Evolutionary conservation across 768 basidiomycete species (phyloP).

Genomic region (Floccularia luteovirens): DNA sequence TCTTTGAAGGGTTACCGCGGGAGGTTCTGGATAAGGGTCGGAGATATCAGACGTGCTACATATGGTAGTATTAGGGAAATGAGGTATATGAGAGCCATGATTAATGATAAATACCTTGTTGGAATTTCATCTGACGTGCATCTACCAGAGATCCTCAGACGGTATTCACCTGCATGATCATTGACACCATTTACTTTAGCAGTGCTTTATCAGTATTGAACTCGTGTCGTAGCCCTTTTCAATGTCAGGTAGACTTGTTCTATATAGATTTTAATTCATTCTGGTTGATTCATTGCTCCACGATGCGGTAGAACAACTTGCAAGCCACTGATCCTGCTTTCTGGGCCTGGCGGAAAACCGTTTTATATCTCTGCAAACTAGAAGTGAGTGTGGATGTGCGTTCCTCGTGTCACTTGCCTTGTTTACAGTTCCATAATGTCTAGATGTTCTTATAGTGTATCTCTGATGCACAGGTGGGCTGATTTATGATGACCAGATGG

Average conservation of each 20-base stretch:
- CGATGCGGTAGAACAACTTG: no score
- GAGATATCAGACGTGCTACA: constrained; percentile 33
- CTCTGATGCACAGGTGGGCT: constrained; percentile 52
- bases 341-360: no score
- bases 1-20: constrained; percentile 34
- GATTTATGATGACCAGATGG: constrained; percentile 68
- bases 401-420: background rate
- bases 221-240: constrained; percentile 22
- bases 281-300: no score
- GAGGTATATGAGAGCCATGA: constrained; percentile 51
- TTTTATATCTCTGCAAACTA: no score
- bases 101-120: constrained; percentile 32
- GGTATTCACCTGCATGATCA: constrained; percentile 45
- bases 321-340: no score
- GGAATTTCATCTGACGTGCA: constrained; percentile 5
- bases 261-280: no score
- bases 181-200: background rate
- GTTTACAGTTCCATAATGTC: background rate
- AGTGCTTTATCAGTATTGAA: background rate
- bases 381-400: no score
- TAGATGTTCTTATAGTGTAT: constrained; percentile 38
- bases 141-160: constrained; percentile 36
- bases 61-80: constrained; percentile 48
- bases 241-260: constrained; percentile 18
- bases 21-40: constrained; percentile 44